Percentiles rank a stretch among this genome's conserved stretches.
These are phyloP conservation scores for Acacia pycnantha DNA, from an alignment of 331 rosid species.

Conservation along the genomic window DNA sequence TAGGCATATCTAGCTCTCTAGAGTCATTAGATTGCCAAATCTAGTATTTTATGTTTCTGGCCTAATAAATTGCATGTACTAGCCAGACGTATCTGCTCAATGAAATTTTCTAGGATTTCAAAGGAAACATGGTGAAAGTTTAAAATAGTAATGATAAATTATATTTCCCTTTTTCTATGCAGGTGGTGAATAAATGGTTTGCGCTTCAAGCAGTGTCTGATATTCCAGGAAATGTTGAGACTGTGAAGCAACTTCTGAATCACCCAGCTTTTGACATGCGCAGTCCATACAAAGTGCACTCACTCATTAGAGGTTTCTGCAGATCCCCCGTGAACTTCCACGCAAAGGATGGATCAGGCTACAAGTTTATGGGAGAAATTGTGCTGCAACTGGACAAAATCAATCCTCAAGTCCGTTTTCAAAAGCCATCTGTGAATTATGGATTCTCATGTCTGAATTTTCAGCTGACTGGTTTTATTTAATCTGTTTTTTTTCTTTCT, in stretches of 20 bases:
- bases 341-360: slow-evolving; percentile 72
- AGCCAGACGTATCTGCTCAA: neutral
- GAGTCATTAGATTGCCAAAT: neutral
- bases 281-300: slow-evolving; percentile 95
- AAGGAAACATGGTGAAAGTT: neutral
- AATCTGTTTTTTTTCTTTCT: neutral
- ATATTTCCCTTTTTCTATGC: neutral
- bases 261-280: slow-evolving; percentile 91
- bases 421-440: slow-evolving; percentile 3
- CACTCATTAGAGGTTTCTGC: slow-evolving; percentile 83
- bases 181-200: slow-evolving; percentile 99
- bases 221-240: slow-evolving; percentile 76
- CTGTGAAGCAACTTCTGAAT: slow-evolving; percentile 66
- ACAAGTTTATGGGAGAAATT: slow-evolving; percentile 62
- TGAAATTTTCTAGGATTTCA: neutral
- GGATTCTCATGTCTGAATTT: slow-evolving; percentile 16
- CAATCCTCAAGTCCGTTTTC: slow-evolving; percentile 82
- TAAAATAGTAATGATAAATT: neutral
- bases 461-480: slow-evolving; percentile 11
- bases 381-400: slow-evolving; percentile 62
- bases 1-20: neutral
- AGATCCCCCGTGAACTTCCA: slow-evolving; percentile 76
- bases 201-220: slow-evolving; percentile 94
- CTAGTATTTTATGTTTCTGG: neutral
- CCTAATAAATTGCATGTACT: neutral